Conservation (phyloP, 768 basidiomycete genomes). For the Clathrus columnatus region DNA sequence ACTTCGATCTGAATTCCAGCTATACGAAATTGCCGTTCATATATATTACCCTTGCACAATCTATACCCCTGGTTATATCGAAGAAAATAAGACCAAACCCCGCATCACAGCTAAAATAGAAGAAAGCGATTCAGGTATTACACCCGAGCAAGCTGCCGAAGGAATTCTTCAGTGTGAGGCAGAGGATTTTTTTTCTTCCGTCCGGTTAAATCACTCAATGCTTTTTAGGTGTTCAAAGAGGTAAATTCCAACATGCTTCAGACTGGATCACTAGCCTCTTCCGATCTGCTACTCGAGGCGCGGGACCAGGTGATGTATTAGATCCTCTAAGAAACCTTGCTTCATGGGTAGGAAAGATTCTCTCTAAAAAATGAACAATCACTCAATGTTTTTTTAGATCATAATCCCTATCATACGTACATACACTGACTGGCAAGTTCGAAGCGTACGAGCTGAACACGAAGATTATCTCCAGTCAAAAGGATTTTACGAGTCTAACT, state of each 20-base stretch:
- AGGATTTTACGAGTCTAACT: slow-evolving; percentile 4
- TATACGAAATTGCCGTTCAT: slow-evolving; percentile 72
- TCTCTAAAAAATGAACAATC: no score
- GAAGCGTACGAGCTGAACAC: background rate
- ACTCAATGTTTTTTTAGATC: background rate
- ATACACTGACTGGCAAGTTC: background rate
- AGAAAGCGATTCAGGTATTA: slow-evolving; percentile 53
- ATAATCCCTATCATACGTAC: background rate
- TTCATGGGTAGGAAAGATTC: slow-evolving; percentile 30
- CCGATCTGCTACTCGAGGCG: slow-evolving; percentile 57
- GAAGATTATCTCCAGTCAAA: slow-evolving; percentile 2
- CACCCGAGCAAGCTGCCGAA: slow-evolving; percentile 54
- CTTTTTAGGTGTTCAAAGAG: slow-evolving; percentile 55
- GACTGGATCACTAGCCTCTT: slow-evolving; percentile 62
- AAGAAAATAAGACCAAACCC: slow-evolving; percentile 73
- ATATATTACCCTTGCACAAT: slow-evolving; percentile 81
- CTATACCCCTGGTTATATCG: slow-evolving; percentile 62
- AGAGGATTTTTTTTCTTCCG: background rate
- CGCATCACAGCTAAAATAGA: slow-evolving; percentile 68
- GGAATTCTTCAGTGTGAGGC: slow-evolving; percentile 48
- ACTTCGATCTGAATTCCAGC: slow-evolving; percentile 65
- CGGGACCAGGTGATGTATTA: slow-evolving; percentile 47
- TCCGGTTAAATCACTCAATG: background rate
- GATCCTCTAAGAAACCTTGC: slow-evolving; percentile 40
- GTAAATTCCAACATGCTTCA: slow-evolving; percentile 65